Conservation (phyloP, 495 filamentous ascomycete species). For the Haplographium delicatum region DNA sequence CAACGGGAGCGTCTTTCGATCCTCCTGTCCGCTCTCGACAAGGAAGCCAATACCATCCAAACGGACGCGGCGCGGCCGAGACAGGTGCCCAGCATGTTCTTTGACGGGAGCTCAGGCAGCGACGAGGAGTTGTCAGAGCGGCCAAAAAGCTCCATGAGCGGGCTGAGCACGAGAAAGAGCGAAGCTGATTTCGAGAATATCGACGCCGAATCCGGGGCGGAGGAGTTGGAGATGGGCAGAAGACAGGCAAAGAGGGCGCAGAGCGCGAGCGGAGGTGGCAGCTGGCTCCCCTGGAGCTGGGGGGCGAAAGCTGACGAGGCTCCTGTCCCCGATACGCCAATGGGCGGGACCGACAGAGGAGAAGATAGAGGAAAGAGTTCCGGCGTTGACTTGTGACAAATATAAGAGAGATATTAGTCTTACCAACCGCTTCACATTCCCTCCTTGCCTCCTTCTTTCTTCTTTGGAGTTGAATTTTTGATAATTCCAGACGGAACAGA, state of each 20-base stretch:
- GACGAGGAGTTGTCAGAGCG: constrained; percentile 25
- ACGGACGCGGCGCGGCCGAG: not conserved
- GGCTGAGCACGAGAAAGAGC: constrained; percentile 28
- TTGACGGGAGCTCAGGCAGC: constrained; percentile 22
- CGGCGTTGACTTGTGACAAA: constrained; percentile 20
- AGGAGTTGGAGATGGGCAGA: constrained; percentile 37
- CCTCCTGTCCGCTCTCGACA: constrained; percentile 67
- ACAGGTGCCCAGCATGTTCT: constrained; percentile 14
- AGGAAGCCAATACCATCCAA: constrained; percentile 51
- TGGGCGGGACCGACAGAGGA: not conserved
- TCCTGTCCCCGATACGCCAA: constrained; percentile 10
- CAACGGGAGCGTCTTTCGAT: constrained; percentile 69
- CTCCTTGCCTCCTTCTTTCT: not conserved
- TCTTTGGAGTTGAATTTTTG: not conserved
- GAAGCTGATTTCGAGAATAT: constrained; percentile 79
- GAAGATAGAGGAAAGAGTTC: constrained; percentile 21
- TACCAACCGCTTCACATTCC: not conserved
- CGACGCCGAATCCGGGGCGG: constrained; percentile 57
- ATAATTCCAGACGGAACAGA: too few relatives aligned
- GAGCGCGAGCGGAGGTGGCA: constrained; percentile 33
- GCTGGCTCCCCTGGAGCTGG: constrained; percentile 62
- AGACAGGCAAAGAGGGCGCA: constrained; percentile 18
- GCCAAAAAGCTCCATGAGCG: constrained; percentile 40
- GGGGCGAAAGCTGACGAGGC: constrained; percentile 23
- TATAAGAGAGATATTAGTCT: too few relatives aligned